Conservation (phyloP, 352 stramenopile species). For the Phytophthora nicotianae region DNA sequence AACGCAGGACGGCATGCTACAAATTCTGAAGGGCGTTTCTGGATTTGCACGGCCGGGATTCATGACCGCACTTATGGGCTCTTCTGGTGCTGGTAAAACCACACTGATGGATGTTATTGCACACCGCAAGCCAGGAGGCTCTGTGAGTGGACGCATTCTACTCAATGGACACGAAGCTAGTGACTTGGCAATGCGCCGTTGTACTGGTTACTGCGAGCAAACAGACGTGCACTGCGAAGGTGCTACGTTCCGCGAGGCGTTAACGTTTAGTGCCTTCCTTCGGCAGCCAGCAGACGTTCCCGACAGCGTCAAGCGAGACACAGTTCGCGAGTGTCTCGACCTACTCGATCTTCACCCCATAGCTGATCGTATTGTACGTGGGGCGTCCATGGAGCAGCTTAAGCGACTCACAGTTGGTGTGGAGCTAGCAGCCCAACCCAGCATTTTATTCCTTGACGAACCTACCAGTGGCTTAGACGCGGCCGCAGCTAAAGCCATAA, state of each 20-base stretch:
- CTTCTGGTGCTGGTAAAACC: slow-evolving; percentile 49
- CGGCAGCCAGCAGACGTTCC: slow-evolving; percentile 50
- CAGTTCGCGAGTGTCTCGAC: slow-evolving; percentile 84
- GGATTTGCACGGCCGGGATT: slow-evolving; percentile 31
- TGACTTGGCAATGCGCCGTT: slow-evolving; percentile 49
- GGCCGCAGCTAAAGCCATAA: slow-evolving; percentile 64
- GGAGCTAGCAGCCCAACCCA: slow-evolving; percentile 52
- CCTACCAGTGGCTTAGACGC: slow-evolving; percentile 77
- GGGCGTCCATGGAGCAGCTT: slow-evolving; percentile 54
- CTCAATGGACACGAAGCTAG: slow-evolving; percentile 55
- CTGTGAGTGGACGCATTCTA: slow-evolving; percentile 51
- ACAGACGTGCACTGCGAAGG: slow-evolving; percentile 56
- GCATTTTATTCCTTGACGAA: slow-evolving; percentile 61
- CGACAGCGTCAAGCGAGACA: slow-evolving; percentile 39
- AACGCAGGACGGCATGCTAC: slow-evolving; percentile 23
- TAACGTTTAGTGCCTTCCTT: slow-evolving; percentile 90
- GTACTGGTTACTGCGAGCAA: slow-evolving; percentile 57
- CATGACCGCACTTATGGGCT: slow-evolving; percentile 69
- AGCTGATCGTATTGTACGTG: slow-evolving; percentile 43
- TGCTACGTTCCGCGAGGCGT: slow-evolving; percentile 87
- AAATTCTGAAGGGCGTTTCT: slow-evolving; percentile 18
- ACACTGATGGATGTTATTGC: slow-evolving; percentile 48
- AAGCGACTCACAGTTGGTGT: slow-evolving; percentile 59
- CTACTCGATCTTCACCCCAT: slow-evolving; percentile 73
- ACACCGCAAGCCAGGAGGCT: slow-evolving; percentile 42